These are phyloP conservation scores for Pythium folliculosum DNA, from an alignment of 352 stramenopile species.

Conservation along the genomic window DNA sequence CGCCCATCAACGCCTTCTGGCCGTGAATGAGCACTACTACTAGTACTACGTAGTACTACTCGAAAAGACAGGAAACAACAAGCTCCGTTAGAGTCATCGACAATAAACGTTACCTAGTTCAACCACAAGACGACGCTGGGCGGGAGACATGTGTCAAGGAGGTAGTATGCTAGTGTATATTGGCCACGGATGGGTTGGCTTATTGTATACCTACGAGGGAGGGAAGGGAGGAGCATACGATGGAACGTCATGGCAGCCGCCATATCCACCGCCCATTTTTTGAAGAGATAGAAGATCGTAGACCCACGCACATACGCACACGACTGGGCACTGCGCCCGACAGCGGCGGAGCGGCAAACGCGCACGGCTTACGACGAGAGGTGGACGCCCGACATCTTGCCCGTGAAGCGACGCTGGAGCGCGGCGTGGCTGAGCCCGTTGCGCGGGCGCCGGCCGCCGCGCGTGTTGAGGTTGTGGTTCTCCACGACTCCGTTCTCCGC, in stretches of 20 bases:
- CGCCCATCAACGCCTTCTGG: no score
- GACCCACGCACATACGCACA: neutral
- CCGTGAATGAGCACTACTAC: no score
- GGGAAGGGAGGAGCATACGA: neutral
- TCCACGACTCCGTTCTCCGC: slow-evolving; percentile 68
- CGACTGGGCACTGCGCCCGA: neutral
- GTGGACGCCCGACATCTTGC: slow-evolving; percentile 78
- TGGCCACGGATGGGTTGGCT: neutral
- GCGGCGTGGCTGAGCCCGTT: slow-evolving; percentile 74
- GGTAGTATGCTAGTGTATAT: neutral
- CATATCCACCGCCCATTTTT: neutral
- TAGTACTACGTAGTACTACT: no score
- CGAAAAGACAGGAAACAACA: no score
- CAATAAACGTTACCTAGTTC: neutral
- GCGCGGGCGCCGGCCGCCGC: slow-evolving; percentile 56
- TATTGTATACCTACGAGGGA: no score
- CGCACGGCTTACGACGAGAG: slow-evolving; percentile 39
- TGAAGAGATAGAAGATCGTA: neutral
- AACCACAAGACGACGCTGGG: neutral
- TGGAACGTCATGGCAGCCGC: neutral
- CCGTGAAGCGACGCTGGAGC: slow-evolving; percentile 77
- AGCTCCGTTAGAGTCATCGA: no score
- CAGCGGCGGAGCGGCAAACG: neutral
- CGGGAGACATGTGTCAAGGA: neutral
- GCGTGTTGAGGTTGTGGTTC: slow-evolving; percentile 67